phyloP scores from a whole-genome alignment of 148 eudicot genomes.

The Chenopodium berlandieri region DNA sequence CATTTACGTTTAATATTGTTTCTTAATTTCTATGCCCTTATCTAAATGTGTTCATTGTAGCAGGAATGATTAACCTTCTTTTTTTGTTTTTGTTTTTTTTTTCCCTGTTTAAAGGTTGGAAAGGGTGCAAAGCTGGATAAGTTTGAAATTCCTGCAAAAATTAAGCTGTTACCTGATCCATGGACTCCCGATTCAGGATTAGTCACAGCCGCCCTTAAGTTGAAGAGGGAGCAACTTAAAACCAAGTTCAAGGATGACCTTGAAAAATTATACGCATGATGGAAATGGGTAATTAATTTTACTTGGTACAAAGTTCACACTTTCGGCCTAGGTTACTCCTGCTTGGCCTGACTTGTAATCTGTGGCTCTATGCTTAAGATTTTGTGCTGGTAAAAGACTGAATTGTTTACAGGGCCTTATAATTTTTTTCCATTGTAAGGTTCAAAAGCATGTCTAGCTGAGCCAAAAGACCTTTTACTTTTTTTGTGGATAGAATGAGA shows the following conservation, averaged over 20 bases:
- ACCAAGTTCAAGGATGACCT: constrained; percentile 73
- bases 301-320: background rate
- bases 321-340: background rate
- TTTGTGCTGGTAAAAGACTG: constrained; percentile 7
- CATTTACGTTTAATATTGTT: background rate
- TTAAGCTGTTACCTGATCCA: constrained; percentile 66
- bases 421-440: background rate
- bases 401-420: background rate
- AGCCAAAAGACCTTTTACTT: background rate
- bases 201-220: constrained; percentile 88
- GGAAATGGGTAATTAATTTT: background rate
- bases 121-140: constrained; percentile 71
- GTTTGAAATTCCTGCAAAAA: constrained; percentile 82
- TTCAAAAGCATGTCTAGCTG: background rate
- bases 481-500: background rate
- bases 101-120: constrained; percentile 46
- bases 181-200: constrained; percentile 97
- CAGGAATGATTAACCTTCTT: background rate
- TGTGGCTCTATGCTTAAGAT: background rate
- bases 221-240: constrained; percentile 92
- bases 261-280: constrained; percentile 56
- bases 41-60: background rate
- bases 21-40: background rate
- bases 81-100: background rate
- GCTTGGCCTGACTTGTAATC: background rate